A percentile compares a stretch with the other conserved stretches of the same genome.
These are phyloP conservation scores for Protomyces macrosporus DNA, from an alignment of 1,139 yeast genomes.

Conservation along the genomic window DNA sequence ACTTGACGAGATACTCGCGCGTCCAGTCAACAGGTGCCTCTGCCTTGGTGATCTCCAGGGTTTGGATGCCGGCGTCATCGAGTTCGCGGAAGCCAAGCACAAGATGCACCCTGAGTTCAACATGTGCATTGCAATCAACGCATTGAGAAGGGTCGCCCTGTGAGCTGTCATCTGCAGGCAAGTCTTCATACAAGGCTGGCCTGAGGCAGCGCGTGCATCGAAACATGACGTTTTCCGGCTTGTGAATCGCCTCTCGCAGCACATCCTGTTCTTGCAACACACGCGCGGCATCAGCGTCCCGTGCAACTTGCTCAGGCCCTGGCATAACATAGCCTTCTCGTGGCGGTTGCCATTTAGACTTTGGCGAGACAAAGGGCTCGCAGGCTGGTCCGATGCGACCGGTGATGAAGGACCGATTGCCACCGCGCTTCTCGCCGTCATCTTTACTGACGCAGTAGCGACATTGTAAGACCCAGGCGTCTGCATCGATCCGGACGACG, in stretches of 20 bases:
- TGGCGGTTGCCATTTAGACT: background rate
- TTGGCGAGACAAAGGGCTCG: slow-evolving; percentile 9
- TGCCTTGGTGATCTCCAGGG: slow-evolving; percentile 3
- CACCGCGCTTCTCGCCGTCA: slow-evolving; percentile 11
- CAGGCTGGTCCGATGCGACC: slow-evolving; percentile 25
- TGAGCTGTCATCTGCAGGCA: slow-evolving; percentile 9
- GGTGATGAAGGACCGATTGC: slow-evolving; percentile 28
- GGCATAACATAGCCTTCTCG: background rate
- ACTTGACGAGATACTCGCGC: slow-evolving; percentile 32
- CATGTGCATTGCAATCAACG: slow-evolving; percentile 11
- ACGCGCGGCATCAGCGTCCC: slow-evolving; percentile 6
- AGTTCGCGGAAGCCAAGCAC: slow-evolving; percentile 18
- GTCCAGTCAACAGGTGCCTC: slow-evolving; percentile 10
- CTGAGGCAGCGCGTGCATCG: slow-evolving; percentile 18
- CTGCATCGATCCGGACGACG: slow-evolving; percentile 19
- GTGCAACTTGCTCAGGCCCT: background rate
- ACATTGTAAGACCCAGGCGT: slow-evolving; percentile 29
- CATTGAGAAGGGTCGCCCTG: slow-evolving; percentile 18
- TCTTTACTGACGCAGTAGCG: slow-evolving; percentile 26
- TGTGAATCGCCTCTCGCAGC: background rate
- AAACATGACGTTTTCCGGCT: slow-evolving; percentile 11
- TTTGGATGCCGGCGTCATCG: slow-evolving; percentile 3
- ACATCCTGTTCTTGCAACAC: background rate
- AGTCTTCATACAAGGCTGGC: slow-evolving; percentile 19
- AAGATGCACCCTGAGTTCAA: background rate